Conservation (phyloP, 1,139 yeast species). For the Wickerhamomyces sp. region DNA sequence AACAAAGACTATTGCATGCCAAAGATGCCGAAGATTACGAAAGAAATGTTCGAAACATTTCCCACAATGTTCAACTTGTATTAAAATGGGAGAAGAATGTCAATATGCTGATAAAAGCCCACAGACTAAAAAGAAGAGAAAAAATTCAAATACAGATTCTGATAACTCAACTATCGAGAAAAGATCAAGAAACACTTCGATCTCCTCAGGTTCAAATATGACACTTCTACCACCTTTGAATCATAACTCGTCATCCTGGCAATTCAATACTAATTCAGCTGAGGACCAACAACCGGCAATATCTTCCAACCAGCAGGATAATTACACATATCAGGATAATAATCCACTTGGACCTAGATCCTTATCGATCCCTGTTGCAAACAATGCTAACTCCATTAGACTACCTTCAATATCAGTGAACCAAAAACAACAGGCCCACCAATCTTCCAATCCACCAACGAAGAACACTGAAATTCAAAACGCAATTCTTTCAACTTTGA, state of each 20-base stretch:
- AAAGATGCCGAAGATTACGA: constrained; percentile 40
- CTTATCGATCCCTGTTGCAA: constrained; percentile 5
- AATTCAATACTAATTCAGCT: not conserved
- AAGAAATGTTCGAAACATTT: constrained; percentile 44
- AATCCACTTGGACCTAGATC: constrained; percentile 1
- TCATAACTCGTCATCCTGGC: not conserved
- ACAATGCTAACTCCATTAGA: not conserved
- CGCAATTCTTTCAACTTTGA: constrained; percentile 18
- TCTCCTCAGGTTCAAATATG: not conserved
- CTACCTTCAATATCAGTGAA: constrained; percentile 11
- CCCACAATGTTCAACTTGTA: constrained; percentile 42
- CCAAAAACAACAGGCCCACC: constrained; percentile 3
- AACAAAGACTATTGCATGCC: constrained; percentile 29
- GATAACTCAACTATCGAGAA: not conserved
- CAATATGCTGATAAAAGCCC: constrained; percentile 14
- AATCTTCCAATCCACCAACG: not conserved
- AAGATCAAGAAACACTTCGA: not conserved
- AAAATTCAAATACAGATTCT: not conserved
- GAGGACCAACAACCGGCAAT: not conserved
- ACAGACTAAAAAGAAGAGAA: constrained; percentile 1
- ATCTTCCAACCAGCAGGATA: not conserved
- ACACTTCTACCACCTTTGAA: constrained; percentile 1
- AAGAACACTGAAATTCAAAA: constrained; percentile 16
- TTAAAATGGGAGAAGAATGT: constrained; percentile 24
- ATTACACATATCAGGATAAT: constrained; percentile 4